Evolutionary conservation across 176 grass and related monocot species (phyloP), one percentile per base, ranked within the genome.

Genomic region (Aegilops umbellulata): DNA sequence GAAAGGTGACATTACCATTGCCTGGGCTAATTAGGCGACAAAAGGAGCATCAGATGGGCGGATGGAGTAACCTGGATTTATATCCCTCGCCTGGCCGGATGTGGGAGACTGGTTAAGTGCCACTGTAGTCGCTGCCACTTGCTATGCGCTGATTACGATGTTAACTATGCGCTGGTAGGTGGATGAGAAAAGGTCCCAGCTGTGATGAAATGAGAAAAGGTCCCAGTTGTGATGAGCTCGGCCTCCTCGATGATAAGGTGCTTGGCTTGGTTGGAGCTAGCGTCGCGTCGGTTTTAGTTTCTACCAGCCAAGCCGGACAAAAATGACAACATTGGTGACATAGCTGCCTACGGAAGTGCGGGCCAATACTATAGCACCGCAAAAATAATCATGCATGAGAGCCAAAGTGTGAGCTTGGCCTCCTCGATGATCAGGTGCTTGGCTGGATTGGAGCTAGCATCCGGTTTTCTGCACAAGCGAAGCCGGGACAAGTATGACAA

Each of bases 1-100:
- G 34, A 70, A 20, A 5, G 9, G 20, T 7, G 17, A 22, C 55
- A 58, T 58, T 22, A 7, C 20, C 2, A 6, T 53, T 57, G 20
- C 7, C 19, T 58, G 17, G 0, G 17, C 72, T 15, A n/a, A 69
- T 53, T 62, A 77, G 47, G 66, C 34, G 89, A 90, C 89, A 80
- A 90, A 83, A 36, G 24, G 7, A 4, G 85, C 26, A 87, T 91
- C 85, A 2, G 60, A 36, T 4, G 26, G 14, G 69, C 55, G 55
- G 55, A 58, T 58, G 55, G 75, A 84, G 76, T 20, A 30, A 12
- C 76, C 69, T 22, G 35, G 17, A 39, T 16, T 9, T 26, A 84
- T 80, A 84, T 69, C 76, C 68, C 47, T 24, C 17, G 39, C 31
- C 30, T 83, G 80, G 80, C 69, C 51, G 51, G 51, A 55, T 6